These are phyloP conservation scores for Schwanniomyces pseudopolymorphus DNA, from an alignment of 805 yeast genomes.

Conservation along the genomic window DNA sequence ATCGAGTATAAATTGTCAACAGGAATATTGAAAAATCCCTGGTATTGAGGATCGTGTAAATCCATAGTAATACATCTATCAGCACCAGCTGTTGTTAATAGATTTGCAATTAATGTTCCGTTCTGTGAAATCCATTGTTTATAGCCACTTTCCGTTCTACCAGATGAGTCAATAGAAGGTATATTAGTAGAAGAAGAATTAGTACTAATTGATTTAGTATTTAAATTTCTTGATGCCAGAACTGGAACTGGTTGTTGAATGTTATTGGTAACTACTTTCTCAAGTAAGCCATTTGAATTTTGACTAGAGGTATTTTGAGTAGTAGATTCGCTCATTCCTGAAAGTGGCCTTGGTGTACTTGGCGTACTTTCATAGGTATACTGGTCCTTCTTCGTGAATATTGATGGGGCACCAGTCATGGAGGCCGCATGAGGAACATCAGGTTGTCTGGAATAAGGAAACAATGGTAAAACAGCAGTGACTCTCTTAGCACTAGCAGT, in stretches of 20 bases:
- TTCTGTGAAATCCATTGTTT: conserved; percentile 95
- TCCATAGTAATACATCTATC: conserved; percentile 98
- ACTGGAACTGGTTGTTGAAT: conserved; percentile 8
- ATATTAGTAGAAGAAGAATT: conserved; percentile 32
- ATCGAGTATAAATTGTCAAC: conserved; percentile 91
- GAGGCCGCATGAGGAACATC: conserved; percentile 76
- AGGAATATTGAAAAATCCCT: conserved; percentile 95
- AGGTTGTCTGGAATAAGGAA: conserved; percentile 95
- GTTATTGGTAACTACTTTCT: conserved; percentile 9
- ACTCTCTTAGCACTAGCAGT: conserved; percentile 86
- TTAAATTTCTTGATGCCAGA: conserved; percentile 2
- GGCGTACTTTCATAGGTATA: conserved; percentile 55
- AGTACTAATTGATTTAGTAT: conserved; percentile 28
- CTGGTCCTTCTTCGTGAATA: conserved; percentile 30
- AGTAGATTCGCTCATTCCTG: conserved; percentile 12
- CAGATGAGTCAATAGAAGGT: conserved; percentile 34
- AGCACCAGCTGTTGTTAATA: conserved; percentile 90
- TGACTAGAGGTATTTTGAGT: conserved; percentile 11
- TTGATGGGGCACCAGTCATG: conserved; percentile 68
- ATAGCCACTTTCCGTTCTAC: conserved; percentile 62
- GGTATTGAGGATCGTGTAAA: conserved; percentile 95
- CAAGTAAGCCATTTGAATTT: conserved; percentile 5
- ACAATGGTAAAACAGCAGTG: conserved; percentile 88
- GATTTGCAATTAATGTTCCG: conserved; percentile 87
- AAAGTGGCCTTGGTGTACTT: conserved; percentile 46